Percentiles rank a stretch among this genome's conserved stretches.
Evolutionary conservation across 2,329 filamentous ascomycete species (phyloP).

Genomic region (Pseudogymnoascus sp.): DNA sequence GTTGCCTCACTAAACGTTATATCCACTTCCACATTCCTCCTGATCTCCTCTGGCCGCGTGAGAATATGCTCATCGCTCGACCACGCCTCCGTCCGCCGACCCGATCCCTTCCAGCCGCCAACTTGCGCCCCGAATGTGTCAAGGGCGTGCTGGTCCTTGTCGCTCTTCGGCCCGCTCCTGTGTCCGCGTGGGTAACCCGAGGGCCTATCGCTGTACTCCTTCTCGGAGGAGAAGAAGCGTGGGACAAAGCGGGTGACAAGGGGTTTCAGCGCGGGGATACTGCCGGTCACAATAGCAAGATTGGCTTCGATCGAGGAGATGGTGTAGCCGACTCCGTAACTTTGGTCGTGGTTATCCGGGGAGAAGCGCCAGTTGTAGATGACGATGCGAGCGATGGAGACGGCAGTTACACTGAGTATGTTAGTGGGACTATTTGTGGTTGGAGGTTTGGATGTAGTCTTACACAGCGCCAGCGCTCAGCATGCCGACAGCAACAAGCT

Average conservation of each 20-base stretch:
- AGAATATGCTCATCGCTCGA: slow-evolving; percentile 10
- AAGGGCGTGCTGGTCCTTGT: neutral
- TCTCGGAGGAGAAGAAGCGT: neutral
- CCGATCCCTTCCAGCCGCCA: neutral
- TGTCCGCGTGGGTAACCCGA: neutral
- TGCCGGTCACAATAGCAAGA: slow-evolving; percentile 18
- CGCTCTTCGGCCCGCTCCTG: neutral
- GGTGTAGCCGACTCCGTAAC: slow-evolving; percentile 18
- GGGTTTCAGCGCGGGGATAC: slow-evolving; percentile 15
- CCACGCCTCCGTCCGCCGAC: neutral
- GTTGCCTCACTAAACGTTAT: slow-evolving; percentile 7
- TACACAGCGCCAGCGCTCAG: slow-evolving; percentile 15
- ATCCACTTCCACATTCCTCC: slow-evolving; percentile 10
- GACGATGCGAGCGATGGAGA: slow-evolving; percentile 17
- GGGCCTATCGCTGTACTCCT: neutral
- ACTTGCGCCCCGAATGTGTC: slow-evolving; percentile 4
- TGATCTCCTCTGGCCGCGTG: slow-evolving; percentile 3
- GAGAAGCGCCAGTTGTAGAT: slow-evolving; percentile 13
- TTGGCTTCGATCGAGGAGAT: slow-evolving; percentile 20
- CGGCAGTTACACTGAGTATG: slow-evolving; percentile 16
- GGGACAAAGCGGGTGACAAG: slow-evolving; percentile 13
- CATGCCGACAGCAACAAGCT: slow-evolving; percentile 13
- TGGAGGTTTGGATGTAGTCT: neutral
- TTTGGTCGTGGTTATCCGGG: slow-evolving; percentile 11
- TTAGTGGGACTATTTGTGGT: neutral